Base-by-base conservation (phyloP, 331 rosid genomes). In the Prunus yedoensis region DNA sequence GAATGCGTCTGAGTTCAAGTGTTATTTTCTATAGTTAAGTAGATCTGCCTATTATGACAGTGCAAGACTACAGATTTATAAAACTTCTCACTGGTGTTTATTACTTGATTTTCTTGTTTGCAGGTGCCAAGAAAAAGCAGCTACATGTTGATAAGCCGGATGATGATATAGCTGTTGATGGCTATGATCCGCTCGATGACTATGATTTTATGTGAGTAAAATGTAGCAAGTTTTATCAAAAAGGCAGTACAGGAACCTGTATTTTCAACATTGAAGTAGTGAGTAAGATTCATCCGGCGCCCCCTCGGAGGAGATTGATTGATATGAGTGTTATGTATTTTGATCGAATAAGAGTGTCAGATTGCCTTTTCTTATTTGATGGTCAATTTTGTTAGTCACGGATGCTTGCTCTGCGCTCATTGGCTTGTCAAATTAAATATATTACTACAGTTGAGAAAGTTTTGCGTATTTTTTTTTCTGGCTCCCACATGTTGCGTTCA, bases 61-160 rank as follows among this genome's bases (percentile, higher is more conserved):
- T 47, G 13, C 5, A 16, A 47, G 52, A 47, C 52, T 14, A 10
- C 52, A 47, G 52, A 47, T 47, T 47, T 13, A 35, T 38, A 38
- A 4, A 9, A 11, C 21, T 15, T 30, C 47, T 3, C 9, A 20
- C 3, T 4, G 25, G 17, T 35, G 70, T 32, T 62, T 50, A 41
- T 10, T n/a, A 4, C 15, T 57, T 43, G 59, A 20, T 11, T 17
- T 76, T 23, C 41, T 62, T 23, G 27, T 65, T 57, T 63, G 73
- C 86, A 92, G 99, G 91, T 76, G 85, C 83, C 54, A 95, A 85
- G 92, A 95, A 92, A 84, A 90, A 95, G 84, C 99, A 90, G 77
- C 93, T 95, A 56, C 89, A 58, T 79, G 96, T 95, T 8, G 97
- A 87, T 65, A 90, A 85, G 72, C 87, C 96, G 14, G 97, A 90